Evolutionary conservation across 441 rosid genomes (phyloP), one percentile per base, ranked within the genome.

Genomic region (Iberis amara): DNA sequence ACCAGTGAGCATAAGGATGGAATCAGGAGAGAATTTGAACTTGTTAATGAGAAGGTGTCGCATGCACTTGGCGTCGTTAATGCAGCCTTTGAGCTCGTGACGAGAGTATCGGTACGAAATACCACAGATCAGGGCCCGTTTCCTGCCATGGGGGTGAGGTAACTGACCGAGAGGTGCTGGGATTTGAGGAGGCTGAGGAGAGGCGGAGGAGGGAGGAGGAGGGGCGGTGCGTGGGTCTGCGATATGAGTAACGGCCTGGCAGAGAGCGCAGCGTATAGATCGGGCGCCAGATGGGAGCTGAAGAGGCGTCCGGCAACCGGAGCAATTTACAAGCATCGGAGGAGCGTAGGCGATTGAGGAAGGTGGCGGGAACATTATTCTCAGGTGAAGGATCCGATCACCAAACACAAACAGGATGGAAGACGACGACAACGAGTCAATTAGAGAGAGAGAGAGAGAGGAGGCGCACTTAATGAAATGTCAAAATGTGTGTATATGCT

Each of bases 21-120:
- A 80, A 42, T 79, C 84, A 24, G 68, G 60, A 7, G 96, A 83
- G 69, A 80, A 82, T 33, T 73, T 69, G 64, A 82, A 89, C 71
- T 73, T 80, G 68, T 77, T 84, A 55, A 81, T 75, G 62, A 89
- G 81, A 50, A 89, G 85, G 70, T 75, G 70, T 12, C 85, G 82
- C 96, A 89, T 86, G 71, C 94, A 84, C 78, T 84, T 89, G 68
- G 96, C 96, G 64, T 89, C 97, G 60, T 86, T 86, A 48, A 86
- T 76, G 79, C 97, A 89, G 12, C 91, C 97, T 60, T 84, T 82
- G 42, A 86, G 87, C 83, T 89, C 95, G 65, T 80, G 88, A 59
- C 89, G 77, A 21, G 97, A 86, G 68, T 50, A 70, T 61, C 65
- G 72, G 55, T 90, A 90, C 41, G 96, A 86, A 26, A 90, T 82